These are phyloP conservation scores for Diaporthe vaccinii DNA, from an alignment of 2,329 filamentous ascomycete species.

Conservation along the genomic window DNA sequence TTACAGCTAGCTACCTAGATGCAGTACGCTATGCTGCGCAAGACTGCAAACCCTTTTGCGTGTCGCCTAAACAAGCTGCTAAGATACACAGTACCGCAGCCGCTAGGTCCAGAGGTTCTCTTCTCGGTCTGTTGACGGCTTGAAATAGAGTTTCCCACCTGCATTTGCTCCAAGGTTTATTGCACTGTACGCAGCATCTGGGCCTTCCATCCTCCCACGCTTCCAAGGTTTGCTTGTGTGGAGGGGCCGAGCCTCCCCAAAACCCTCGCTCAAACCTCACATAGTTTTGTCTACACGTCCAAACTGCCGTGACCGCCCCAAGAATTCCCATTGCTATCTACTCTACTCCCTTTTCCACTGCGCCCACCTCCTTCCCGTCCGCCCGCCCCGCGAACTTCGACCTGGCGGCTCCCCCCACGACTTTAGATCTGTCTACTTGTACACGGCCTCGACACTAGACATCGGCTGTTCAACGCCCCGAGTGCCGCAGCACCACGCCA, in stretches of 20 bases:
- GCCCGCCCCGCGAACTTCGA: background rate
- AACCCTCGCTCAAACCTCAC: conserved; percentile 22
- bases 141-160: conserved; percentile 29
- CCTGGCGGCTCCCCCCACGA: conserved; percentile 10
- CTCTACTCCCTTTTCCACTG: background rate
- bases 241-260: conserved; percentile 18
- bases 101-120: background rate
- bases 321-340: background rate
- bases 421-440: conserved; percentile 14
- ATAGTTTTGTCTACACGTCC: background rate
- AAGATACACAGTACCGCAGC: background rate
- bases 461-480: conserved; percentile 32
- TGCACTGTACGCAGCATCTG: conserved; percentile 27
- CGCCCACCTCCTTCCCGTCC: background rate
- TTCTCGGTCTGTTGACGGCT: background rate
- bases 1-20: background rate
- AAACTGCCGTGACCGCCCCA: conserved; percentile 19
- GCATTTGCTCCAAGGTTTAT: conserved; percentile 17
- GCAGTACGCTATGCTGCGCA: background rate
- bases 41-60: background rate
- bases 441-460: conserved; percentile 28
- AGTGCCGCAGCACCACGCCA: conserved; percentile 24
- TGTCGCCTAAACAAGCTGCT: conserved; percentile 23
- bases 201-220: conserved; percentile 19
- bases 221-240: conserved; percentile 1